These are phyloP conservation scores for Aphanomyces invadans DNA, from an alignment of 352 stramenopile genomes.

Conservation along the genomic window DNA sequence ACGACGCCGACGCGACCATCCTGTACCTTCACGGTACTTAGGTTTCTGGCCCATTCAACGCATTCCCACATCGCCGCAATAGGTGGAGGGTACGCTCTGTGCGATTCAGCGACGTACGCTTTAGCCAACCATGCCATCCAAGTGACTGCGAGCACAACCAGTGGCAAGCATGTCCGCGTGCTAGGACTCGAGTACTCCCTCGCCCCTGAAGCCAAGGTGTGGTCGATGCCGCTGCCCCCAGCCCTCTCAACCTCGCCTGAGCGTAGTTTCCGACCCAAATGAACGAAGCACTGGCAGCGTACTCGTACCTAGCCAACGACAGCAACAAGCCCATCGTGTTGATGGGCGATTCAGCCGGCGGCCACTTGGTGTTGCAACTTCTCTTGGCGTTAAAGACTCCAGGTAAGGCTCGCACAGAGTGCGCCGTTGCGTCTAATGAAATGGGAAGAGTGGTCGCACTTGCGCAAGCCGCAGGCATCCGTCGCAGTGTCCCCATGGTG, in stretches of 20 bases:
- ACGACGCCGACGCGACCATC: not conserved
- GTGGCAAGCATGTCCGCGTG: not conserved
- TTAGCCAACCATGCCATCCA: not conserved
- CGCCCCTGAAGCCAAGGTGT: conserved; percentile 14
- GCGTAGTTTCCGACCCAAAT: conserved; percentile 17
- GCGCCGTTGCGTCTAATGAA: too few relatives aligned
- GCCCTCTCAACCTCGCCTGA: not conserved
- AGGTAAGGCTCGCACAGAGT: not conserved
- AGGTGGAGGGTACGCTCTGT: conserved; percentile 15
- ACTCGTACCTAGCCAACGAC: not conserved
- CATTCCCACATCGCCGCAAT: not conserved
- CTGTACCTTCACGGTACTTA: conserved; percentile 20
- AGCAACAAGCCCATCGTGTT: conserved; percentile 4
- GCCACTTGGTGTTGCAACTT: conserved; percentile 9
- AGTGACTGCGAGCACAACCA: not conserved
- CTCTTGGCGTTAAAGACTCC: not conserved
- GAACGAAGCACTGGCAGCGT: conserved; percentile 11
- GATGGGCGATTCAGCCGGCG: conserved; percentile 19
- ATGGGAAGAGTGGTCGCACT: not conserved
- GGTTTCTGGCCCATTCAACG: not conserved
- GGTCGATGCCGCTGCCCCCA: not conserved
- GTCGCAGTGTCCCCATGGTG: conserved; percentile 13
- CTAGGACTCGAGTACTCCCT: conserved; percentile 12
- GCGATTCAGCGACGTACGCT: not conserved
- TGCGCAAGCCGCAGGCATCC: not conserved